Conservation (phyloP, 768 basidiomycete species). For the Agaricus sinodeliciosus region DNA sequence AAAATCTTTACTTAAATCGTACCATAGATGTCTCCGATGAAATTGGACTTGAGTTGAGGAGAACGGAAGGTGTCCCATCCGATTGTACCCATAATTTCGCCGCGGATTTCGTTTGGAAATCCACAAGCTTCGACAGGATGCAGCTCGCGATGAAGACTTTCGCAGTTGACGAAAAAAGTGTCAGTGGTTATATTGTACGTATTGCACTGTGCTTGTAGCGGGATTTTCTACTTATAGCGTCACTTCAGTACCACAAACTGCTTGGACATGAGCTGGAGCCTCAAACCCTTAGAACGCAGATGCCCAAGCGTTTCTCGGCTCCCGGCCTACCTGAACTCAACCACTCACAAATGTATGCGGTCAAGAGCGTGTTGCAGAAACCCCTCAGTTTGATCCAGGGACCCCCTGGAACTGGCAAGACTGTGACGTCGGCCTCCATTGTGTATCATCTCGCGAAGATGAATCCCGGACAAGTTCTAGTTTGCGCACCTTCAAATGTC, state of each 20-base stretch:
- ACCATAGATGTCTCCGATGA: constrained; percentile 94
- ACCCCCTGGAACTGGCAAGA: constrained; percentile 98
- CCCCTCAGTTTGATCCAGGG: constrained; percentile 97
- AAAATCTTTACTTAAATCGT: neutral
- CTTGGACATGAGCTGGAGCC: constrained; percentile 97
- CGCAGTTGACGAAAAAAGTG: constrained; percentile 98
- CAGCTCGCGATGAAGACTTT: constrained; percentile 99
- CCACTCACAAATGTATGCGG: constrained; percentile 99
- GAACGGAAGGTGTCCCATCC: constrained; percentile 87
- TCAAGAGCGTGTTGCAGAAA: constrained; percentile 98
- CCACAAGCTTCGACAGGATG: constrained; percentile 99
- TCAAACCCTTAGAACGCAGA: constrained; percentile 82
- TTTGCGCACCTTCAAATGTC: constrained; percentile 98
- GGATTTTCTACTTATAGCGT: constrained; percentile 7
- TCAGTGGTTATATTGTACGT: constrained; percentile 94
- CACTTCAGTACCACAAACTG: constrained; percentile 87
- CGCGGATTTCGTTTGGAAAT: constrained; percentile 99
- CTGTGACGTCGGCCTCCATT: constrained; percentile 97
- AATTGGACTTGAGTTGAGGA: constrained; percentile 87
- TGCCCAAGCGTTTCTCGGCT: constrained; percentile 97
- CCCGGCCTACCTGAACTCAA: constrained; percentile 97
- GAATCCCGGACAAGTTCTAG: constrained; percentile 98
- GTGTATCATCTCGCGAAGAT: constrained; percentile 99
- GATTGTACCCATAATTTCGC: constrained; percentile 94
- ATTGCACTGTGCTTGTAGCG: neutral